Conservation (phyloP, 495 filamentous ascomycete genomes). For the Penicillium cosmopolitanum region DNA sequence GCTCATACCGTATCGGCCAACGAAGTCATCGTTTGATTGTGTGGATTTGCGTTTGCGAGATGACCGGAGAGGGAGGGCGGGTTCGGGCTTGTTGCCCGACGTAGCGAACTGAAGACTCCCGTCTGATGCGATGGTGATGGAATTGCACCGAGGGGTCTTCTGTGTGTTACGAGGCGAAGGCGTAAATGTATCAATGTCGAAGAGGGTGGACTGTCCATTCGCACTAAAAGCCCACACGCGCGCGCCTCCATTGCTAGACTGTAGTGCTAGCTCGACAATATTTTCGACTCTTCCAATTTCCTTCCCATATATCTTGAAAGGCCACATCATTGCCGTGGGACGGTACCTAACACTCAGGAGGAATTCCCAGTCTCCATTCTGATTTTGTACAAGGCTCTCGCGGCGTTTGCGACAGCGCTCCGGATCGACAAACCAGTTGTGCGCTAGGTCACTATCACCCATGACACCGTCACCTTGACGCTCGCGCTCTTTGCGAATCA, state of each 20-base stretch:
- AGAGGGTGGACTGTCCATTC: conserved; percentile 34
- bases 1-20: conserved; percentile 28
- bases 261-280: conserved; percentile 42
- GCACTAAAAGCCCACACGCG: conserved; percentile 46
- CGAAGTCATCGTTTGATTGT: conserved; percentile 27
- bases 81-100: conserved; percentile 19
- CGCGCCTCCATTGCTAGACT: conserved; percentile 39
- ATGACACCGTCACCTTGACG: conserved; percentile 39
- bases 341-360: conserved; percentile 40
- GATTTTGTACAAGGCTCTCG: conserved; percentile 39
- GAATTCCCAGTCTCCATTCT: conserved; percentile 48
- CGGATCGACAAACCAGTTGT: conserved; percentile 39
- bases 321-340: conserved; percentile 44
- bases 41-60: conserved; percentile 39
- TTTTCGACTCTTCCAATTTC: conserved; percentile 43
- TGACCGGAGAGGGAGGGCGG: conserved; percentile 5
- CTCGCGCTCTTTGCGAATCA: conserved; percentile 43
- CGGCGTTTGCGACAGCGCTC: conserved; percentile 33
- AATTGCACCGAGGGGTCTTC: conserved; percentile 27
- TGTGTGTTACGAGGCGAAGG: conserved; percentile 13
- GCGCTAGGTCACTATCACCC: conserved; percentile 39
- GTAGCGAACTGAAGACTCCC: conserved; percentile 30
- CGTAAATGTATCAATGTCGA: conserved; percentile 44
- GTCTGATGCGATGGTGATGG: conserved; percentile 31
- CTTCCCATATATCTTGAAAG: conserved; percentile 48